Base-by-base conservation (phyloP, 129 eudicot species). In the Solidago caesia region DNA sequence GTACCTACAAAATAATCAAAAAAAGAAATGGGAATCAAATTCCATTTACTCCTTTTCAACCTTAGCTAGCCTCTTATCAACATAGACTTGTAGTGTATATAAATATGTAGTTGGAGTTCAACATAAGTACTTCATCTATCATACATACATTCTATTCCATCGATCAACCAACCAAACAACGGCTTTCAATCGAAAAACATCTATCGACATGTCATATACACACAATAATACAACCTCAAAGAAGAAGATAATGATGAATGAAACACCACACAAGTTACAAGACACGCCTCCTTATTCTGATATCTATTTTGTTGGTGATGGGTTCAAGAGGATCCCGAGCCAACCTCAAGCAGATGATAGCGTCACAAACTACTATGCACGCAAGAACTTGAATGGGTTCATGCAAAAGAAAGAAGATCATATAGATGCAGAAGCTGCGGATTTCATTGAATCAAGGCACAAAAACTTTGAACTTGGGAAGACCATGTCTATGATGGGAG, bases 341-440 rank as follows among this genome's bases (percentile, higher is more conserved):
- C 79, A 67, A 65, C 56, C 75, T 26, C 68, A 27, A 56, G 57
- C 53, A 51, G 44, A 75, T 51, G 21, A 64, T 53, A 43, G 56
- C 16, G 74, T 76, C 44, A 69, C 42, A 15, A 25, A 44, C 74
- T 64, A 68, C 65, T 33, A 44, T 45, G 81, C 72, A 4, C 49
- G 10, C 8, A 68, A 63, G 55, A 25, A 60, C 29, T 16, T 1
- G 4, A 26, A 33, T 21, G 61, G 66, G 75, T 27, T 49, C 55
- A 26, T 1, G 6, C 48, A 25, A 4, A 3, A 14, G 5, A n/a
- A 68, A 10, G 85, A 15, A 52, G 83, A 78, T 21, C 21, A 21
- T 39, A 70, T 91, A 41, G 86, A 91, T 73, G 83, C 79, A 10
- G 81, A 86, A 83, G 95, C 95, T 13, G 78, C 84, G 46, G 77